These are phyloP conservation scores for Casaregolazyma suthepensis DNA, from an alignment of 1,139 yeast species.

Conservation along the genomic window DNA sequence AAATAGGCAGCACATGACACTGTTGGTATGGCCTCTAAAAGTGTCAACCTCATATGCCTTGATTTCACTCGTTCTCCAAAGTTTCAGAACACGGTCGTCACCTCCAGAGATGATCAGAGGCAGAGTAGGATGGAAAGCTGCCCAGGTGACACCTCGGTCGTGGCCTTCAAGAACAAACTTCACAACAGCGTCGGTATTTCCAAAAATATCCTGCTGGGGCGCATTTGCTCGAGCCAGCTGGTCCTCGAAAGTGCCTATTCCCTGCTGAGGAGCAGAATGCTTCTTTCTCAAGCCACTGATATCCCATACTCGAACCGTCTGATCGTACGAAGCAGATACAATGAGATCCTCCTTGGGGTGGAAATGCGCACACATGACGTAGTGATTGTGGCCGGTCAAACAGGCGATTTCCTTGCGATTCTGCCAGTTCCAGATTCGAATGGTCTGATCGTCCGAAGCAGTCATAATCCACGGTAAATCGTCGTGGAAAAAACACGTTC, in stretches of 20 bases:
- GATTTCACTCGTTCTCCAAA: conserved; percentile 97
- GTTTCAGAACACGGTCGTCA: conserved; percentile 89
- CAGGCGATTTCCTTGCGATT: conserved; percentile 96
- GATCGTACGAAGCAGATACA: conserved; percentile 94
- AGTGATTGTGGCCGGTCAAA: conserved; percentile 96
- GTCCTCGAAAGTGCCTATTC: conserved; percentile 57
- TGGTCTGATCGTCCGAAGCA: conserved; percentile 96
- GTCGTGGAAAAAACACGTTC: conserved; percentile 92
- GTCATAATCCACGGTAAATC: conserved; percentile 97
- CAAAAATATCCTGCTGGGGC: conserved; percentile 73
- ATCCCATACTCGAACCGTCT: conserved; percentile 99
- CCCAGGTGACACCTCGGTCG: conserved; percentile 98
- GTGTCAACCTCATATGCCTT: conserved; percentile 99
- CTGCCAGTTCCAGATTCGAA: conserved; percentile 99
- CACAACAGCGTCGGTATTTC: conserved; percentile 88
- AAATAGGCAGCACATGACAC: conserved; percentile 82
- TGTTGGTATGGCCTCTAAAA: conserved; percentile 94
- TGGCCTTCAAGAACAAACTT: conserved; percentile 97
- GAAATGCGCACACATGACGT: conserved; percentile 97
- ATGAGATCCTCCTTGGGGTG: conserved; percentile 93
- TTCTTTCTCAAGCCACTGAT: conserved; percentile 91
- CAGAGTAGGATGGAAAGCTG: conserved; percentile 92
- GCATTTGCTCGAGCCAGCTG: conserved; percentile 52
- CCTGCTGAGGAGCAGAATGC: conserved; percentile 68
- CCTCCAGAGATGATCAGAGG: conserved; percentile 95